Percentiles rank a stretch among this genome's conserved stretches.
Evolutionary conservation across 345 rosid species (phyloP).

Genomic region (Arabidopsis suecica): DNA sequence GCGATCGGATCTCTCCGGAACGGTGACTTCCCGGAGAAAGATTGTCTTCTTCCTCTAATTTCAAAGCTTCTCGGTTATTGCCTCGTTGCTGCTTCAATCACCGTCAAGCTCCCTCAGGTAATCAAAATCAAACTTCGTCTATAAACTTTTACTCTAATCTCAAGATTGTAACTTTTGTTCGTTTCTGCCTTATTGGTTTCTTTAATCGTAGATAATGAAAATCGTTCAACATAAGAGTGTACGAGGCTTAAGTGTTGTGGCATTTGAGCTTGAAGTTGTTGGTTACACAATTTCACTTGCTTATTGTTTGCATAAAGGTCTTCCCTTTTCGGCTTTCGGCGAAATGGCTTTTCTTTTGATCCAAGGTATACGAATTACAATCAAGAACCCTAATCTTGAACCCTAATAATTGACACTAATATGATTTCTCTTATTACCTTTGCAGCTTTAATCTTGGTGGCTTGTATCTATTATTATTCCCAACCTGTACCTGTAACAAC

Average conservation of each 20-base stretch:
- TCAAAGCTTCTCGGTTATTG: constrained; percentile 94
- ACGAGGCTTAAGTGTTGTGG: constrained; percentile 76
- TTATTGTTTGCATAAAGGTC: constrained; percentile 88
- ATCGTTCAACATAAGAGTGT: constrained; percentile 80
- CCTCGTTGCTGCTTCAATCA: constrained; percentile 93
- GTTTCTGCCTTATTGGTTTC: not conserved
- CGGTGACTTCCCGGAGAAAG: constrained; percentile 70
- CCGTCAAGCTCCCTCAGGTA: constrained; percentile 96
- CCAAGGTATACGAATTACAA: constrained; percentile 57
- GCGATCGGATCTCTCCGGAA: constrained; percentile 65
- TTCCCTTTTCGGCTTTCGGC: constrained; percentile 95
- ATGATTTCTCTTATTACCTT: constrained; percentile 33
- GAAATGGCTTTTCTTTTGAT: constrained; percentile 86
- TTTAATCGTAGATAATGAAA: constrained; percentile 75
- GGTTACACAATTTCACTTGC: constrained; percentile 92
- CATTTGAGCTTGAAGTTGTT: constrained; percentile 90
- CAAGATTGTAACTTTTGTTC: not conserved
- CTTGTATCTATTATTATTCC: constrained; percentile 69
- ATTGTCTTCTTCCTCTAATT: constrained; percentile 85
- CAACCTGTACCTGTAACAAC: constrained; percentile 57
- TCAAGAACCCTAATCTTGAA: not conserved
- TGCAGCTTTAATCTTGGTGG: constrained; percentile 76
- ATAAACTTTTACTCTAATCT: not conserved
- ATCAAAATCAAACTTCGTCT: not conserved
- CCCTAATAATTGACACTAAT: not conserved